Evolutionary conservation across 2,329 filamentous ascomycete species (phyloP), one percentile per base, ranked within the genome.

Genomic region (Sarocladium strictum): DNA sequence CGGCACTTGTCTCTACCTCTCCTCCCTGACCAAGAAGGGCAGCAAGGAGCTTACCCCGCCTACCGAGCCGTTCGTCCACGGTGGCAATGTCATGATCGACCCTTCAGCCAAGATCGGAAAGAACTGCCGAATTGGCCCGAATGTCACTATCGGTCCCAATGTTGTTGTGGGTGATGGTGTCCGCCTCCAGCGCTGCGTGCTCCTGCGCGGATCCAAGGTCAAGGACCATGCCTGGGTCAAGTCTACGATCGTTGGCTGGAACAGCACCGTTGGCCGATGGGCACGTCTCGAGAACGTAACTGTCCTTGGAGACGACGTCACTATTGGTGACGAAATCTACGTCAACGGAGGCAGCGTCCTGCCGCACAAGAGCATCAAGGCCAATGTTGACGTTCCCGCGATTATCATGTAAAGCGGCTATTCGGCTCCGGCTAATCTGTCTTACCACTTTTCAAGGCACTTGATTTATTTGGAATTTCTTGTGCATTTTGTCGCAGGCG

Each of bases 141-240:
- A 99, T 62, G 93, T 99, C 55, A 94, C 91, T 58, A 95, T 99
- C 68, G 93, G 94, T 38, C 92, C 93, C 55, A 87, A 91, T 64
- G 93, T 96, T 43, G 85, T 96, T 47, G 81, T 99, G 56, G 93
- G 93, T 54, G 93, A 99, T 61, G 94, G 93, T 68, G 94, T 97
- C 40, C 85, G 93, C 63, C 81, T 99, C 61, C 93, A 97, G 75
- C 86, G 94, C 64, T 96, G 89, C 66, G 94, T 97, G 23, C 75
- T 99, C 55, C 81, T 99, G 60, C 83, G 87, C 58, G 89, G 90
- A 65, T 90, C 87, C 74, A 96, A 95, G 78, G 87, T 97, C 74
- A 97, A 97, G 82, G 94, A 99, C 70, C 93, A 99, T 71, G 94
- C 94, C 49, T 97, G 93, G 93, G 84, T 99, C 72, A 97, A 97